Conservation (phyloP, 2,329 filamentous ascomycete genomes). For the Epichloe sp. region DNA sequence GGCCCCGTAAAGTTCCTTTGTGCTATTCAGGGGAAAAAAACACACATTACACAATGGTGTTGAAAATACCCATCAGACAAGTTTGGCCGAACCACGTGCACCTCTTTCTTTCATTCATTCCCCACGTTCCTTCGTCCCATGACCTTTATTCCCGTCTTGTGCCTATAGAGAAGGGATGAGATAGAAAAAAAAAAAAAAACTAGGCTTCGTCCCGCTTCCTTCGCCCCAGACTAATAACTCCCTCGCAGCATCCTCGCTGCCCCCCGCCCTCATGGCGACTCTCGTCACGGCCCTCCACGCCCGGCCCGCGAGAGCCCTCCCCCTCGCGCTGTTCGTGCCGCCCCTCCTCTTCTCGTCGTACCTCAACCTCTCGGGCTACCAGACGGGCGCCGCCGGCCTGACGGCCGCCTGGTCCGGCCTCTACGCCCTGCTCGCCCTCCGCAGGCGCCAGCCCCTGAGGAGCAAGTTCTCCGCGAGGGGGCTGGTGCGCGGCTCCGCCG, state of each 20-base stretch:
- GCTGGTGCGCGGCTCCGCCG: constrained; percentile 34
- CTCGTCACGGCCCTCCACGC: constrained; percentile 43
- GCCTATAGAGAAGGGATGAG: too few relatives aligned
- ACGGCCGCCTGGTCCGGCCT: constrained; percentile 43
- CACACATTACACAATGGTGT: too few relatives aligned
- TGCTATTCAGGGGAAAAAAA: too few relatives aligned
- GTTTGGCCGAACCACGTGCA: too few relatives aligned
- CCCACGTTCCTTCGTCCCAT: too few relatives aligned
- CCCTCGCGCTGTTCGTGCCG: constrained; percentile 38
- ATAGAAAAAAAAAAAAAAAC: too few relatives aligned
- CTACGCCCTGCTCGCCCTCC: constrained; percentile 41
- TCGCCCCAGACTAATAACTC: too few relatives aligned
- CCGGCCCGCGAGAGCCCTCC: constrained; percentile 37
- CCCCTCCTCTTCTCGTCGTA: constrained; percentile 35
- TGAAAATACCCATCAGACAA: too few relatives aligned
- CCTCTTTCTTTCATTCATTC: too few relatives aligned
- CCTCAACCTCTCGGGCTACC: constrained; percentile 46
- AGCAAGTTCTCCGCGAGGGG: constrained; percentile 34
- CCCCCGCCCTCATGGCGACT: constrained; percentile 39
- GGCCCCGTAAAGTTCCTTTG: too few relatives aligned
- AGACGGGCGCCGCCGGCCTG: constrained; percentile 42
- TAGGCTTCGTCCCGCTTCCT: too few relatives aligned
- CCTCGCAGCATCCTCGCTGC: constrained; percentile 36
- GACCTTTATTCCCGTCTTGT: too few relatives aligned
- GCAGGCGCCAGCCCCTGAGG: constrained; percentile 28